Conservation (phyloP, 2,329 filamentous ascomycete species). For the Aureobasidium melanogenum region DNA sequence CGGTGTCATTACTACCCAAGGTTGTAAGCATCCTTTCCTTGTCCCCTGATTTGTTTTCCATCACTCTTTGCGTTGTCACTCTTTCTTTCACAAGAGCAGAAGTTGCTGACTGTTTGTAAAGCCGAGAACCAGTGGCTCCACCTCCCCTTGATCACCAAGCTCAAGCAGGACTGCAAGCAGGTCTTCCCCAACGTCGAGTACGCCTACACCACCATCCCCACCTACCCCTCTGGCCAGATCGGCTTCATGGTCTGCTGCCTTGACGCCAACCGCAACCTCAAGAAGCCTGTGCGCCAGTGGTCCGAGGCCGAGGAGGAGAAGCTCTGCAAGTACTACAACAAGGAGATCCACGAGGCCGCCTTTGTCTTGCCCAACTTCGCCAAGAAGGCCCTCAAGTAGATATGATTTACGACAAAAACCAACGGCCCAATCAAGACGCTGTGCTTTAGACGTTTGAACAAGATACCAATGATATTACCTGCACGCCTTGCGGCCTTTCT, state of each 20-base stretch:
- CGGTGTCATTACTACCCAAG: constrained; percentile 99
- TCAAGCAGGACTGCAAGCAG: constrained; percentile 94
- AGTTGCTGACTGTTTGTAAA: constrained; percentile 29
- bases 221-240: constrained; percentile 97
- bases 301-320: constrained; percentile 80
- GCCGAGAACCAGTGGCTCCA: constrained; percentile 99
- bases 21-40: constrained; percentile 73
- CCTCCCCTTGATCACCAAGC: constrained; percentile 81
- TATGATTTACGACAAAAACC: constrained; percentile 1
- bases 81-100: background rate
- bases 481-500: constrained; percentile 3
- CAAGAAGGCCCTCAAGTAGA: constrained; percentile 54
- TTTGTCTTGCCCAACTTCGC: constrained; percentile 94
- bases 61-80: background rate
- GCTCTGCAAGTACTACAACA: constrained; percentile 94
- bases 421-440: background rate
- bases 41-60: constrained; percentile 23
- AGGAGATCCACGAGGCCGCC: constrained; percentile 88
- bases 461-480: constrained; percentile 11
- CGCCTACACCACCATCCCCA: constrained; percentile 98
- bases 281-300: constrained; percentile 75
- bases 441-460: constrained; percentile 9
- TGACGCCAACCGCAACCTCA: constrained; percentile 75
- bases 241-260: constrained; percentile 99
- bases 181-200: constrained; percentile 98